Percentiles rank a stretch among this genome's conserved stretches.
These are phyloP conservation scores for Sarocladium strictum DNA, from an alignment of 2,329 filamentous ascomycete genomes.

Conservation along the genomic window DNA sequence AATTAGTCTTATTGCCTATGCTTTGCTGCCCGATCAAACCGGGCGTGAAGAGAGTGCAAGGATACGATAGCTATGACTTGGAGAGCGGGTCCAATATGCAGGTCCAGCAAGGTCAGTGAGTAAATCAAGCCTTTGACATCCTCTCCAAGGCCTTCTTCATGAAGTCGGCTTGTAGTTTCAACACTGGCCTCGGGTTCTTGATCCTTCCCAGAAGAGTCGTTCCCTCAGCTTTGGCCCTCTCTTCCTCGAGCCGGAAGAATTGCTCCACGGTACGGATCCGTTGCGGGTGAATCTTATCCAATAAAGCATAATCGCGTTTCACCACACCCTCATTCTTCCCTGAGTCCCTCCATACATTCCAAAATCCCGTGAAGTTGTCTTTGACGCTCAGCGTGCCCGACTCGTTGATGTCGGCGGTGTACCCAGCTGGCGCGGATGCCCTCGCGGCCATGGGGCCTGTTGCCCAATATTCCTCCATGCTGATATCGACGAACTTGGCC, in stretches of 20 bases:
- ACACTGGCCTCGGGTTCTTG: neutral
- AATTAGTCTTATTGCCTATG: too few species aligned
- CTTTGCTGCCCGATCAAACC: too few species aligned
- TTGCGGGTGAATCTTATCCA: slow-evolving; percentile 45
- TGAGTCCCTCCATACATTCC: slow-evolving; percentile 38
- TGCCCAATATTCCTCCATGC: slow-evolving; percentile 1
- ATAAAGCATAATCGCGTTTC: slow-evolving; percentile 37
- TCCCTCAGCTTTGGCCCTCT: slow-evolving; percentile 16
- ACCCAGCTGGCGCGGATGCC: slow-evolving; percentile 25
- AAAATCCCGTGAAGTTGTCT: slow-evolving; percentile 47
- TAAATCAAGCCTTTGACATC: neutral
- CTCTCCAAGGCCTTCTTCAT: neutral
- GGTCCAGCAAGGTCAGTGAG: neutral
- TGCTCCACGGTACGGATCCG: slow-evolving; percentile 42
- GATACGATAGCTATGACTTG: too few species aligned
- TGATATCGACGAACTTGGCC: neutral
- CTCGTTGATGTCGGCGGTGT: slow-evolving; percentile 25
- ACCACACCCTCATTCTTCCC: slow-evolving; percentile 35
- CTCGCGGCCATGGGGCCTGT: neutral
- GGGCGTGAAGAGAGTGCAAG: too few species aligned
- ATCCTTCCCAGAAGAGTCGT: neutral
- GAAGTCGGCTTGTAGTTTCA: neutral
- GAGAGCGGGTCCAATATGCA: too few species aligned
- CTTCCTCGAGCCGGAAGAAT: slow-evolving; percentile 37
- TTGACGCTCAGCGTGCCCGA: slow-evolving; percentile 30